Evolutionary conservation across 2,329 filamentous ascomycete species (phyloP).

Genomic region (Penicillium nordicum): DNA sequence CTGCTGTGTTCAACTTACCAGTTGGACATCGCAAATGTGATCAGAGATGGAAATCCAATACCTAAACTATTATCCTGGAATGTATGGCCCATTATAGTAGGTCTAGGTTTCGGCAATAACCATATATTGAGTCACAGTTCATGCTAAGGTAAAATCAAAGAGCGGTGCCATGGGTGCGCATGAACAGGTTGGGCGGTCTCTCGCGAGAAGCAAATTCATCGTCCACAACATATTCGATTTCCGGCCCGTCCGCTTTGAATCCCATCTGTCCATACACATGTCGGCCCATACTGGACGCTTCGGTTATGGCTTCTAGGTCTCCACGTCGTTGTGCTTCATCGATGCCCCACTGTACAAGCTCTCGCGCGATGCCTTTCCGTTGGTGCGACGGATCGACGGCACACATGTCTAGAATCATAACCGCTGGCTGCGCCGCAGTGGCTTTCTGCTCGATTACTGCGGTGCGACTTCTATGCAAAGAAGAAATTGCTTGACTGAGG

Average conservation of each 20-base stretch:
- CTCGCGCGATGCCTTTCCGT: conserved; percentile 45
- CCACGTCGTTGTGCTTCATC: conserved; percentile 30
- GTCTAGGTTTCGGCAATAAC: background rate
- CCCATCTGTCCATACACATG: conserved; percentile 48
- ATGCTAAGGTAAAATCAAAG: background rate
- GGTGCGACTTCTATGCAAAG: conserved; percentile 32
- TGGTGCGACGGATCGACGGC: conserved; percentile 55
- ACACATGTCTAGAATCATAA: conserved; percentile 52
- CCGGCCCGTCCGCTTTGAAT: conserved; percentile 42
- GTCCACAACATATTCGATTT: conserved; percentile 47
- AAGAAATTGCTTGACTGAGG: conserved; percentile 43
- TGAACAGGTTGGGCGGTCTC: conserved; percentile 48
- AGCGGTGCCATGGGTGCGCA: conserved; percentile 36
- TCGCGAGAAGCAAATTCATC: conserved; percentile 37
- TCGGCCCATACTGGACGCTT: conserved; percentile 51
- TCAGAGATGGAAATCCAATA: too few relatives aligned
- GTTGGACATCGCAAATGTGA: too few relatives aligned
- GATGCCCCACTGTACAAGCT: conserved; percentile 48
- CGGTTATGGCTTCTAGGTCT: conserved; percentile 47
- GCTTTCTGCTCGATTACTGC: conserved; percentile 45
- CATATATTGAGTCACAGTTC: background rate
- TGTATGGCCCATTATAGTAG: too few relatives aligned
- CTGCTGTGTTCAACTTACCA: too few relatives aligned
- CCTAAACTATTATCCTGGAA: too few relatives aligned
- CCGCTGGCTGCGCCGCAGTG: conserved; percentile 27